Evolutionary conservation across 1,284 basidiomycete genomes (phyloP), one percentile per base, ranked within the genome.

Genomic region (Singerocomus rubriflavus): DNA sequence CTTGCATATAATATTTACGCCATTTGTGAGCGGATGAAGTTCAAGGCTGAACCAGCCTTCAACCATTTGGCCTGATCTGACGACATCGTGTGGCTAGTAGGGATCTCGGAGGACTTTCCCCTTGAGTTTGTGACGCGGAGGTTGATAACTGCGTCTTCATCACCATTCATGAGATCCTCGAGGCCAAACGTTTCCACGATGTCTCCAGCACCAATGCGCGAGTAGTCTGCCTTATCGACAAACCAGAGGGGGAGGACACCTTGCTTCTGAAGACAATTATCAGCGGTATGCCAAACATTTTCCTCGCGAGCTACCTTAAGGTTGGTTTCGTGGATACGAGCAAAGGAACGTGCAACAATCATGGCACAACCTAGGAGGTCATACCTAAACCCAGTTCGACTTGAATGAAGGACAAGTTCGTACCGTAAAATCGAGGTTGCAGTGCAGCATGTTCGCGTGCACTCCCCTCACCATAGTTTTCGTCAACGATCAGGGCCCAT

Each of bases 311-410:
- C 37, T 57, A 88, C 91, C 77, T 97, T 97, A 54, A 98, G 74
- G 72, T 98, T 98, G 12, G 95, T 98, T 73, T 98, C 93, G 72
- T 99, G 97, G 55, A 99, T 99, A 57, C 97, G 90, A 56, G 97
- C 97, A 63, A 99, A 99, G 3, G 94, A 98, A 31, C 93, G 80
- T 0, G 91, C 90, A 48, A 94, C 70, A 61, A 95, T 93, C 73
- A 93, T 73, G 7, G 78, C 81, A 62, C 91, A 93, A 27, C 91
- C 91, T 88, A 52, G 3, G 35, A 34, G 31, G 12, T 16, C 41
- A 25, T 36, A 21, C 25, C 2, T 42, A n/a, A 55, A 37, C 29
- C 25, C n/a, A 34, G 42, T 5, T 37, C 40, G 40, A 27, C 27
- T 35, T 10, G 10, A 17, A 34, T 36, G 11, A 32, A 32, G 12